Percentiles rank a stretch among this genome's conserved stretches.
phyloP scores from a whole-genome alignment of 225 moss, liverwort and hornwort genomes.

The Bryum argenteum region DNA sequence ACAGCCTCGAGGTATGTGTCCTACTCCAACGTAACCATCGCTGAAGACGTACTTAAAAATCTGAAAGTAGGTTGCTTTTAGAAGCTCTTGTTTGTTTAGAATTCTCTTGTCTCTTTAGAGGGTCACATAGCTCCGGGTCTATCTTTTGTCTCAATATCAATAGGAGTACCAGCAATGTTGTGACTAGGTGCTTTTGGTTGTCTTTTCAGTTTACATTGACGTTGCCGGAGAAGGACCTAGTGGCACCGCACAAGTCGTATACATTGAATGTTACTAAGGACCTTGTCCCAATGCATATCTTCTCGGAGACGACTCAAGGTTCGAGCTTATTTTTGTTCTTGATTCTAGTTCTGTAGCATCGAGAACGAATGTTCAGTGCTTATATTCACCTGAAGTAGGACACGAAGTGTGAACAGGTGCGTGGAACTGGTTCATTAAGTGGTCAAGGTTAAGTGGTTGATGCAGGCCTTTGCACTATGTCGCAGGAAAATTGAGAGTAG shows the following conservation, averaged over 20 bases:
- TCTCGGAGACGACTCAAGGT: conserved; percentile 89
- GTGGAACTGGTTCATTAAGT: conserved; percentile 65
- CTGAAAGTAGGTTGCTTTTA: background rate
- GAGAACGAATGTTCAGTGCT: background rate
- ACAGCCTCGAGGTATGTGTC: conserved; percentile 39
- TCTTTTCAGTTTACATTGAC: conserved; percentile 78
- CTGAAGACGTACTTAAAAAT: background rate
- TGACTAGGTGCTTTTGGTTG: conserved; percentile 22
- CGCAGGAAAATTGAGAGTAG: conserved; percentile 95
- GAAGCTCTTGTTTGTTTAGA: background rate
- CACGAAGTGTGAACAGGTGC: conserved; percentile 34
- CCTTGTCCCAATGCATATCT: conserved; percentile 95
- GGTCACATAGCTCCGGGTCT: background rate
- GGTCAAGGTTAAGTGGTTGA: conserved; percentile 68
- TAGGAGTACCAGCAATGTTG: conserved; percentile 13
- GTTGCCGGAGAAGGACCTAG: conserved; percentile 73
- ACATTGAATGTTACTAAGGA: conserved; percentile 83
- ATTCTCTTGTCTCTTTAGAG: background rate
- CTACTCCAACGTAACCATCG: background rate
- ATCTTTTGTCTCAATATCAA: background rate
- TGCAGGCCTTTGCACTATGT: conserved; percentile 92
- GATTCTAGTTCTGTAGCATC: background rate
- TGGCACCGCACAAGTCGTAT: conserved; percentile 70
- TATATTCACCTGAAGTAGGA: conserved; percentile 8
- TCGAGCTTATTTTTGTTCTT: background rate